A percentile compares a stretch with the other conserved stretches of the same genome.
Conservation (phyloP, 1,284 basidiomycete genomes). For the Heterobasidion occidentale region DNA sequence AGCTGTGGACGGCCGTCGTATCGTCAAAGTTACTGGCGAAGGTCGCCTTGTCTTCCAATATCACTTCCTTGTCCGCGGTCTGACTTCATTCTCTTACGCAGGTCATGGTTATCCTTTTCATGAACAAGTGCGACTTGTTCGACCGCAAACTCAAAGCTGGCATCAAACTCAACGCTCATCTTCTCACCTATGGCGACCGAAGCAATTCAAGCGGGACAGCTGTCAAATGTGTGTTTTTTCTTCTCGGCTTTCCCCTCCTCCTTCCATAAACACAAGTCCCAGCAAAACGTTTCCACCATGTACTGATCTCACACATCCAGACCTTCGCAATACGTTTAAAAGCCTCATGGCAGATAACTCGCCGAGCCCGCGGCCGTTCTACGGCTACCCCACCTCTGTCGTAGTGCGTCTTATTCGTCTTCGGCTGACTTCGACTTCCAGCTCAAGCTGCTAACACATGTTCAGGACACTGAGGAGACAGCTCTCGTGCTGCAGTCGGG, state of each 20-base stretch:
- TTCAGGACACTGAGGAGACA: not conserved
- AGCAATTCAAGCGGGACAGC: slow-evolving; percentile 26
- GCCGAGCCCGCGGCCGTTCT: slow-evolving; percentile 51
- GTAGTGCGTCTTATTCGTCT: slow-evolving; percentile 27
- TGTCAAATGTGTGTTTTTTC: slow-evolving; percentile 22
- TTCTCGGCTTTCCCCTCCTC: not conserved
- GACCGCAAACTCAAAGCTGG: slow-evolving; percentile 59
- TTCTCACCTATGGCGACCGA: slow-evolving; percentile 31
- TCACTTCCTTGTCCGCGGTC: not conserved
- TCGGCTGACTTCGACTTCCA: not conserved
- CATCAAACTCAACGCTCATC: slow-evolving; percentile 47
- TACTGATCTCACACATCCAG: slow-evolving; percentile 12
- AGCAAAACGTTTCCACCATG: not conserved
- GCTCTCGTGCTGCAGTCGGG: not conserved
- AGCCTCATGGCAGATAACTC: slow-evolving; percentile 28
- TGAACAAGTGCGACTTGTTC: slow-evolving; percentile 47
- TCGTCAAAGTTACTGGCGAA: slow-evolving; percentile 28
- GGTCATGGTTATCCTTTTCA: slow-evolving; percentile 26
- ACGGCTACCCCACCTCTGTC: slow-evolving; percentile 66
- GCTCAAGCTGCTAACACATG: not conserved
- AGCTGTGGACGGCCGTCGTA: slow-evolving; percentile 32
- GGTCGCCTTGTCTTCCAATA: not conserved
- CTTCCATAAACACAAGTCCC: not conserved
- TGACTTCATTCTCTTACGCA: not conserved
- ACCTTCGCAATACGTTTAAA: slow-evolving; percentile 32